These are phyloP conservation scores for Talaromyces sp. DNA, from an alignment of 2,329 filamentous ascomycete species.

Conservation along the genomic window DNA sequence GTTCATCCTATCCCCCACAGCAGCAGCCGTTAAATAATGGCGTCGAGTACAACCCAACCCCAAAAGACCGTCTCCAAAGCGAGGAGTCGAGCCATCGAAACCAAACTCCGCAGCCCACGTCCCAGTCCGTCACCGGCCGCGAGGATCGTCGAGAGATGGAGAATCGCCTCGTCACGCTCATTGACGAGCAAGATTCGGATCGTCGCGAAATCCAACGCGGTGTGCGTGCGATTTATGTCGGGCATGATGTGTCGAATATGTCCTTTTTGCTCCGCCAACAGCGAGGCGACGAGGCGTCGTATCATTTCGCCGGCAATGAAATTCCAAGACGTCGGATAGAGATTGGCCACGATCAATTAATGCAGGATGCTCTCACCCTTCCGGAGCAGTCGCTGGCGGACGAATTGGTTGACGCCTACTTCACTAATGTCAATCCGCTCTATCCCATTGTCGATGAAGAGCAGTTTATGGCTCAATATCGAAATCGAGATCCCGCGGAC, in stretches of 20 bases:
- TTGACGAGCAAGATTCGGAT: constrained; percentile 45
- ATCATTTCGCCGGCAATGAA: constrained; percentile 42
- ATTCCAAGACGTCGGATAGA: constrained; percentile 39
- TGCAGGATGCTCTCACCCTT: constrained; percentile 47
- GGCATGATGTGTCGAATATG: constrained; percentile 53
- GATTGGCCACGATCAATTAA: constrained; percentile 42
- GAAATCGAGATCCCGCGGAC: constrained; percentile 40
- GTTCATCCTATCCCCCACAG: constrained; percentile 13
- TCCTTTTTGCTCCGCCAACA: constrained; percentile 53
- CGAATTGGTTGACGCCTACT: constrained; percentile 49
- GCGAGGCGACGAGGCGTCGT: constrained; percentile 35
- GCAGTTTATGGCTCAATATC: constrained; percentile 49
- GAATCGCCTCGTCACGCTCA: constrained; percentile 48
- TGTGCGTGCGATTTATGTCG: constrained; percentile 51
- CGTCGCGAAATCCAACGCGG: constrained; percentile 44
- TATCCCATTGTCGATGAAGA: constrained; percentile 52
- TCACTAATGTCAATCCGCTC: constrained; percentile 47
- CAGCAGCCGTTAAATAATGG: constrained; percentile 20
- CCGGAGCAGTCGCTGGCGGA: constrained; percentile 47
- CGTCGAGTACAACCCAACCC: not conserved
- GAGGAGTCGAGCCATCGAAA: not conserved
- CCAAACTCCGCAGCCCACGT: constrained; percentile 13
- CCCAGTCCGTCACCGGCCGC: constrained; percentile 30
- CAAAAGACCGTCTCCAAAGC: not conserved
- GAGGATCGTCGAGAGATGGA: constrained; percentile 40